phyloP scores from a whole-genome alignment of 2,329 filamentous ascomycete genomes.

The Dryadomyces quercivorus region DNA sequence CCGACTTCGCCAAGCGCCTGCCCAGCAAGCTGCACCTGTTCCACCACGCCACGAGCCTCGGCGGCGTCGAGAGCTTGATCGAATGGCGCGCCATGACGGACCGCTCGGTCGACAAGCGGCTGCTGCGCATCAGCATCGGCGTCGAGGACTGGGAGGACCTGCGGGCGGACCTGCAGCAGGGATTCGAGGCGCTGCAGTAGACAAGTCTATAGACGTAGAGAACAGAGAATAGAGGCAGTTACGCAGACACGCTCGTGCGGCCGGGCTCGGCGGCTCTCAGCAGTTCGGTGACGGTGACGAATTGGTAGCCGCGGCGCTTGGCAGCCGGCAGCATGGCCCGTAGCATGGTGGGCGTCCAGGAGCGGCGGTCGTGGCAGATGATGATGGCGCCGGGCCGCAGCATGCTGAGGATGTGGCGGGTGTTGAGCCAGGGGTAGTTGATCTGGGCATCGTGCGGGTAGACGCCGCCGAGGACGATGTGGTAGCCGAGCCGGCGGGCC shows the following conservation, averaged over 20 bases:
- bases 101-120: conserved; percentile 50
- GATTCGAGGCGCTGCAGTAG: conserved; percentile 42
- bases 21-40: conserved; percentile 74
- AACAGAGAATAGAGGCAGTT: not conserved
- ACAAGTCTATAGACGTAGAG: not conserved
- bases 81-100: conserved; percentile 95
- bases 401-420: conserved; percentile 71
- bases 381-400: conserved; percentile 64
- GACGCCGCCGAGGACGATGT: conserved; percentile 67
- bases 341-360: conserved; percentile 78
- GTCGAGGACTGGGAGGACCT: conserved; percentile 82
- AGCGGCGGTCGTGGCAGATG: conserved; percentile 72
- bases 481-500: conserved; percentile 50
- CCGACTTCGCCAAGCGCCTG: conserved; percentile 50
- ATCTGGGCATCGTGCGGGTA: conserved; percentile 93
- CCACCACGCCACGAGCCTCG: conserved; percentile 88
- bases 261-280: conserved; percentile 21
- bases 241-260: not conserved
- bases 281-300: conserved; percentile 61
- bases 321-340: conserved; percentile 59
- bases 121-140: conserved; percentile 76
- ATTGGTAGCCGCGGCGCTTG: conserved; percentile 52
- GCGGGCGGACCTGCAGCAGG: conserved; percentile 58
- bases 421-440: conserved; percentile 54
- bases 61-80: conserved; percentile 88